Evolutionary conservation across 1,284 basidiomycete genomes (phyloP), one percentile per base, ranked within the genome.

Genomic region (Omphalotus olearius): DNA sequence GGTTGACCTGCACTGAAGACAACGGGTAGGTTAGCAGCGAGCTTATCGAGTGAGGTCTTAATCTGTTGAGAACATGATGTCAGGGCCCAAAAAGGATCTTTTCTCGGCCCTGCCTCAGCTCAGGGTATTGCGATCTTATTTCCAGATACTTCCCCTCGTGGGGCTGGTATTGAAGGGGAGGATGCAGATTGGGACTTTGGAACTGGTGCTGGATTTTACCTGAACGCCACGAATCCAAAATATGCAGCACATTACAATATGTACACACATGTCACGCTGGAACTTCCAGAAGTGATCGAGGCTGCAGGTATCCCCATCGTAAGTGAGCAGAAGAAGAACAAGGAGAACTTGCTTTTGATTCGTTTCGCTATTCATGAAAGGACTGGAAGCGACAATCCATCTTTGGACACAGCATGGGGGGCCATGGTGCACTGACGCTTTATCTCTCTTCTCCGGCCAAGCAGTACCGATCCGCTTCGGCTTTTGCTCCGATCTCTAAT

Each of bases 1-100:
- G 96, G 2, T 69, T 99, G 52, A 94, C 92, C 0, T 99, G 97
- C 70, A 98, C 85, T 13, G 97, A 98, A 67, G 96, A 98, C 66
- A 98, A 92, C 54, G 96, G 85, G 88, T 89, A 62, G 53, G 78
- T 60, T n/a, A n/a, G n/a, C 25, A 26, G 43, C 36, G 13, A 33
- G 38, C 44, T 43, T 36, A 16, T 35, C 37, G 28, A 14, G 30
- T 49, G 26, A 17, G 47, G 36, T 40, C 36, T 11, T 20, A 16
- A 43, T 48, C 51, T 30, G 48, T 50, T 44, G 38, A 51, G 30
- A 51, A 16, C 43, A 18, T 43, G 37, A 11, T 49, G 46, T 6
- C 60, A 91, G 91, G 0, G 82, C 93, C 1, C 91, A 94, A 70
- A 97, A 98, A 68, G 93, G 90, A 23, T 81, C 80, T 7, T 92